Evolutionary conservation across 2,329 filamentous ascomycete genomes (phyloP).

Genomic region (Alternaria metachromatica): DNA sequence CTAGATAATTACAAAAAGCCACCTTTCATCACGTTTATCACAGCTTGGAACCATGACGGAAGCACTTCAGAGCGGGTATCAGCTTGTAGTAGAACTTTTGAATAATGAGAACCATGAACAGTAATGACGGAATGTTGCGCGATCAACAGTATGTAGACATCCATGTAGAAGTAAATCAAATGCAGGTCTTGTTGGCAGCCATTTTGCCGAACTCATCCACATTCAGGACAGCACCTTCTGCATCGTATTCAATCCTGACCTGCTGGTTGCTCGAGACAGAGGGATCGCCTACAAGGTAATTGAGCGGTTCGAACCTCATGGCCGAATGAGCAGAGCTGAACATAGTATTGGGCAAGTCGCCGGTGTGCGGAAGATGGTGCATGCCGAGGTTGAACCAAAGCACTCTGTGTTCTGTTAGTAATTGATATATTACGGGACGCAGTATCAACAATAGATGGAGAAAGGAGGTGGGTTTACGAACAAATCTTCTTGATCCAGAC

Average conservation of each 20-base stretch:
- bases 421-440: background rate
- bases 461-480: slow-evolving; percentile 19
- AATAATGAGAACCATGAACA: background rate
- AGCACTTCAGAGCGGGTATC: background rate
- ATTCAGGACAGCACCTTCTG: slow-evolving; percentile 1
- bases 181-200: background rate
- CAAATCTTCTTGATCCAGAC: slow-evolving; percentile 49
- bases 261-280: slow-evolving; percentile 52
- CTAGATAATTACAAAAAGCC: background rate
- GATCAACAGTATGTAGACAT: background rate
- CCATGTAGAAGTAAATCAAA: background rate
- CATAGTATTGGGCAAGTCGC: slow-evolving; percentile 60
- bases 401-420: slow-evolving; percentile 41
- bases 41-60: background rate
- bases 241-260: slow-evolving; percentile 49
- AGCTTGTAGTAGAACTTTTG: background rate
- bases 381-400: slow-evolving; percentile 61
- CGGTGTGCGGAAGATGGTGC: slow-evolving; percentile 57
- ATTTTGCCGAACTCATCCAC: slow-evolving; percentile 23
- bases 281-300: slow-evolving; percentile 54
- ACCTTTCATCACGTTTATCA: background rate
- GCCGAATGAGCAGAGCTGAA: slow-evolving; percentile 57
- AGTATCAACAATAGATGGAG: background rate
- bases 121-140: background rate
- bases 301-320: slow-evolving; percentile 54